Evolutionary conservation across 2,329 filamentous ascomycete species (phyloP).

Genomic region (Clonostachys solani): DNA sequence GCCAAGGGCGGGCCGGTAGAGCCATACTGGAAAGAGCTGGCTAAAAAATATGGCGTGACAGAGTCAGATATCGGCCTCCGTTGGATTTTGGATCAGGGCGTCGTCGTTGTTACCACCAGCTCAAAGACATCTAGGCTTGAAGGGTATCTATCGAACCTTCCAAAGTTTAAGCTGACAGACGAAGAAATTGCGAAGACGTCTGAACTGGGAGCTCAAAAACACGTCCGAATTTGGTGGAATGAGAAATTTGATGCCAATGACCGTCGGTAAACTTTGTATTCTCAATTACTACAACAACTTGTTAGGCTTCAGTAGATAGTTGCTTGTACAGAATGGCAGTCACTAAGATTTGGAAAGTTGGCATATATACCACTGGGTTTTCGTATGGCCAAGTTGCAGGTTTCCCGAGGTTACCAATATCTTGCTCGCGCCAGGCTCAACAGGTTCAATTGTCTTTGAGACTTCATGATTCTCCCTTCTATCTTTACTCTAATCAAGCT

Average conservation of each 20-base stretch:
- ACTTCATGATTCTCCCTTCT: too few species aligned
- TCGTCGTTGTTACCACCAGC: constrained; percentile 57
- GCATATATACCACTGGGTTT: too few species aligned
- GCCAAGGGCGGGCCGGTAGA: constrained; percentile 51
- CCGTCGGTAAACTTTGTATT: constrained; percentile 12
- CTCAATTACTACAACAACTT: too few species aligned
- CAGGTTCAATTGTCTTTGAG: too few species aligned
- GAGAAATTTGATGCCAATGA: constrained; percentile 49
- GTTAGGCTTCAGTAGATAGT: too few species aligned
- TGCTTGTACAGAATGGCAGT: too few species aligned
- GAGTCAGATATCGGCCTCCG: constrained; percentile 52
- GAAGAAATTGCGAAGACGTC: constrained; percentile 54
- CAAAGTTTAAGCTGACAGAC: constrained; percentile 52
- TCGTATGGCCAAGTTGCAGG: too few species aligned
- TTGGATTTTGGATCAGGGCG: constrained; percentile 56
- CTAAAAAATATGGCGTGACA: constrained; percentile 55
- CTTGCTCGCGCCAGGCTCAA: too few species aligned
- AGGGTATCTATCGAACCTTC: constrained; percentile 45
- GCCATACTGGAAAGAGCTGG: constrained; percentile 40
- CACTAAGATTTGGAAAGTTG: too few species aligned
- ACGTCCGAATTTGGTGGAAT: constrained; percentile 57
- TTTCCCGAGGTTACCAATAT: too few species aligned
- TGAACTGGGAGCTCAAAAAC: constrained; percentile 52
- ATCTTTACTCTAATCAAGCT: too few species aligned
- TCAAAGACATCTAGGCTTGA: constrained; percentile 52